phyloP scores from a whole-genome alignment of 176 grass and related monocot genomes.

The Eleusine indica region DNA sequence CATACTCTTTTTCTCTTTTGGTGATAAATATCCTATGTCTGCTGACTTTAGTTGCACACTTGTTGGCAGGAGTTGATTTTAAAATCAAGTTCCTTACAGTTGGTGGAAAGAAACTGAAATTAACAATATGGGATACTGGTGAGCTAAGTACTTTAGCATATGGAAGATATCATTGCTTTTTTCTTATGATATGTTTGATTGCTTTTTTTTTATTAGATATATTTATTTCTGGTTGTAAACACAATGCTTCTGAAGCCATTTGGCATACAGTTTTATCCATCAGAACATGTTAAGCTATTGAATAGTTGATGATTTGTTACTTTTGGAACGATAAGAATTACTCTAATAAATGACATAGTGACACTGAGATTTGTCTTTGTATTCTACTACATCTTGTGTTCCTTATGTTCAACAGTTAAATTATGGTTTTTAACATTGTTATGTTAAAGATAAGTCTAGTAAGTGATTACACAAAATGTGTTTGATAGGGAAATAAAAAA shows the following conservation, averaged over 20 bases:
- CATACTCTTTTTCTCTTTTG: not conserved
- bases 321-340: not conserved
- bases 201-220: not conserved
- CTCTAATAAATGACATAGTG: not conserved
- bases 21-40: not conserved
- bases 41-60: slow-evolving; percentile 30
- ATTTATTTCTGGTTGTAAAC: not conserved
- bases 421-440: not conserved
- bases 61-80: slow-evolving; percentile 88
- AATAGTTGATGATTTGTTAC: not conserved
- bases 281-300: not conserved
- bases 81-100: slow-evolving; percentile 87
- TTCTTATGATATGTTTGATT: slow-evolving; percentile 4
- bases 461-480: slow-evolving; percentile 1
- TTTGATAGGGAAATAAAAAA: not conserved
- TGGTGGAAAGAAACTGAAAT: slow-evolving; percentile 87
- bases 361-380: not conserved
- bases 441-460: not conserved
- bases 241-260: not conserved
- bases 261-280: not conserved
- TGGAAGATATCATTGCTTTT: not conserved
- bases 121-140: slow-evolving; percentile 99
- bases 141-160: slow-evolving; percentile 25
- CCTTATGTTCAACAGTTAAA: not conserved
- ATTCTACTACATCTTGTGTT: not conserved